phyloP scores from a whole-genome alignment of 1,284 basidiomycete genomes.

The Agaricales sp. region DNA sequence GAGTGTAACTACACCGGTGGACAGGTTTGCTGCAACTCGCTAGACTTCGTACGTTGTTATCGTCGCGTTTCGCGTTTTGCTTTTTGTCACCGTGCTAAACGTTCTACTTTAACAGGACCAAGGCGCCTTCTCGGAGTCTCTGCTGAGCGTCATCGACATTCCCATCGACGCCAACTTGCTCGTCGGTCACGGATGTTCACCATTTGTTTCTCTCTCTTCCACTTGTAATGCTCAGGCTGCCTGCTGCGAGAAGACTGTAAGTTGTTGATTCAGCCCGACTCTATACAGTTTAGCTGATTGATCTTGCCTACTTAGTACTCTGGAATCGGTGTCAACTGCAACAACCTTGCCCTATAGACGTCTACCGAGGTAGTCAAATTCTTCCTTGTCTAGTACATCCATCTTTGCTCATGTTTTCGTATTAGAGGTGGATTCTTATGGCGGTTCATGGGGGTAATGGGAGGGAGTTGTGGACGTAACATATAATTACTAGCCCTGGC shows the following conservation, averaged over 20 bases:
- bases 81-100: neutral
- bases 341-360: neutral
- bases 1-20: neutral
- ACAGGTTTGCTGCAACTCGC: neutral
- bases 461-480: neutral
- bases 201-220: neutral
- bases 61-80: neutral
- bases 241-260: slow-evolving; percentile 1
- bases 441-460: neutral
- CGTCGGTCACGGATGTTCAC: slow-evolving; percentile 1
- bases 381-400: neutral
- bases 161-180: neutral
- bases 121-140: neutral
- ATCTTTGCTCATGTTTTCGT: neutral
- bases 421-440: neutral
- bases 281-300: neutral
- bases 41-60: neutral
- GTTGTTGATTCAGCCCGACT: neutral
- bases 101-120: neutral
- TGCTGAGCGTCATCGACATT: neutral
- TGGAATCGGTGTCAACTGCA: slow-evolving; percentile 1
- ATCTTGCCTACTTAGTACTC: neutral
- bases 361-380: neutral
- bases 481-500: neutral
- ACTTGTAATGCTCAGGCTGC: neutral